Evolutionary conservation across 352 stramenopile genomes (phyloP).

Genomic region (Phytophthora ohioensis): DNA sequence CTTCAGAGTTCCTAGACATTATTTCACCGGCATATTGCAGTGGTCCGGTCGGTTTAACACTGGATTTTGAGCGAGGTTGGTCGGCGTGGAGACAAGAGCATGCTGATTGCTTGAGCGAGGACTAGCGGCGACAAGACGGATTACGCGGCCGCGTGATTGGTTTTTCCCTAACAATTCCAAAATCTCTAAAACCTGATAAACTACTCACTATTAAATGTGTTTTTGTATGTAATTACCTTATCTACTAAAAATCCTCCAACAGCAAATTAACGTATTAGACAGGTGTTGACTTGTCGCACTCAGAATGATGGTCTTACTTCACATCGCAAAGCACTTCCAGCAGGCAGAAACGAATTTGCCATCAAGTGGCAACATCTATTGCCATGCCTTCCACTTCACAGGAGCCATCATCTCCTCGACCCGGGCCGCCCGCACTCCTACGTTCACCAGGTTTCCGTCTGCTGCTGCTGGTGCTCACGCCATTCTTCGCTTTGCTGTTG

Average conservation of each 20-base stretch:
- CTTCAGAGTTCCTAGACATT: background rate
- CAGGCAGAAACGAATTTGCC: slow-evolving; percentile 27
- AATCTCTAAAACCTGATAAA: too few species aligned
- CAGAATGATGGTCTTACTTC: slow-evolving; percentile 18
- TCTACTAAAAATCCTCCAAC: too few species aligned
- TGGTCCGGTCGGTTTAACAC: too few species aligned
- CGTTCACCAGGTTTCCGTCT: slow-evolving; percentile 30
- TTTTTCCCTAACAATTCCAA: background rate
- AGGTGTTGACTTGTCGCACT: background rate
- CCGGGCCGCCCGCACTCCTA: slow-evolving; percentile 30
- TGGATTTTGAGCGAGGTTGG: background rate
- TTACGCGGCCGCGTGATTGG: slow-evolving; percentile 3
- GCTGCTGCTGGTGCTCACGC: slow-evolving; percentile 49
- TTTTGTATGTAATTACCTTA: background rate
- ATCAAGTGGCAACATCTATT: background rate
- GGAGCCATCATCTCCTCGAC: slow-evolving; percentile 17
- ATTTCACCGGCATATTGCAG: background rate
- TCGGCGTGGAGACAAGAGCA: background rate
- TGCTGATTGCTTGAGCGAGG: slow-evolving; percentile 15
- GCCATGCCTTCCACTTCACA: slow-evolving; percentile 16
- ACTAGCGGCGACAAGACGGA: background rate
- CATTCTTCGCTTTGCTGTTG: slow-evolving; percentile 59
- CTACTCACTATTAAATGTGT: background rate
- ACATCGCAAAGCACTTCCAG: background rate
- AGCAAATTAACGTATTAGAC: too few species aligned